These are phyloP conservation scores for Cicer cuneatum DNA, from an alignment of 306 rosid species.

Conservation along the genomic window DNA sequence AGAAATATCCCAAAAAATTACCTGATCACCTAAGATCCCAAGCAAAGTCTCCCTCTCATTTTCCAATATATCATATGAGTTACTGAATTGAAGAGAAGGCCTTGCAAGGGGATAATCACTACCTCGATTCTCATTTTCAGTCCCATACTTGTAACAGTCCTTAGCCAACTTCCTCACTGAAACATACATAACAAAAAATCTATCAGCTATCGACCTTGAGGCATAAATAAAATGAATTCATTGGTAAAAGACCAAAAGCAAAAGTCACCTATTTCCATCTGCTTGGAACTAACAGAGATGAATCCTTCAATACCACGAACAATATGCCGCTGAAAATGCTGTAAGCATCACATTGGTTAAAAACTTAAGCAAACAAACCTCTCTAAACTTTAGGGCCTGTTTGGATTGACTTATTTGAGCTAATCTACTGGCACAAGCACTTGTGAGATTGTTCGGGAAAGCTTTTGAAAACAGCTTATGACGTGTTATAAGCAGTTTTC, in stretches of 20 bases:
- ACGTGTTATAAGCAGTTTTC: too few species aligned
- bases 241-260: conserved; percentile 38
- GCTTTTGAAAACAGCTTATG: too few species aligned
- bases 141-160: conserved; percentile 79
- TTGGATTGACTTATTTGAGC: too few species aligned
- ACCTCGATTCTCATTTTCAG: conserved; percentile 64
- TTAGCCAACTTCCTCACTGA: conserved; percentile 79
- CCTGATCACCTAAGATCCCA: conserved; percentile 73
- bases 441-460: too few species aligned
- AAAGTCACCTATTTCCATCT: conserved; percentile 77
- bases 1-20: conserved; percentile 53
- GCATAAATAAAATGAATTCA: conserved; percentile 42
- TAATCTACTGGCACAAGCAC: too few species aligned
- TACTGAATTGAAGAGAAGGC: conserved; percentile 69
- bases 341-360: conserved; percentile 43
- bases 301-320: conserved; percentile 83
- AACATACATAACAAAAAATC: conserved; percentile 40
- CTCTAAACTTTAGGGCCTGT: not conserved
- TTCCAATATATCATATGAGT: conserved; percentile 63
- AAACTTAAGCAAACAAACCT: conserved; percentile 18
- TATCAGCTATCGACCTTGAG: conserved; percentile 40
- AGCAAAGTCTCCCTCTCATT: conserved; percentile 70
- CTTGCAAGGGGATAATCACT: conserved; percentile 58
- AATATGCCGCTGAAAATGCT: conserved; percentile 88
- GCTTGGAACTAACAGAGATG: conserved; percentile 73